phyloP scores from a whole-genome alignment of 208 protist species.

The Leishmania major region DNA sequence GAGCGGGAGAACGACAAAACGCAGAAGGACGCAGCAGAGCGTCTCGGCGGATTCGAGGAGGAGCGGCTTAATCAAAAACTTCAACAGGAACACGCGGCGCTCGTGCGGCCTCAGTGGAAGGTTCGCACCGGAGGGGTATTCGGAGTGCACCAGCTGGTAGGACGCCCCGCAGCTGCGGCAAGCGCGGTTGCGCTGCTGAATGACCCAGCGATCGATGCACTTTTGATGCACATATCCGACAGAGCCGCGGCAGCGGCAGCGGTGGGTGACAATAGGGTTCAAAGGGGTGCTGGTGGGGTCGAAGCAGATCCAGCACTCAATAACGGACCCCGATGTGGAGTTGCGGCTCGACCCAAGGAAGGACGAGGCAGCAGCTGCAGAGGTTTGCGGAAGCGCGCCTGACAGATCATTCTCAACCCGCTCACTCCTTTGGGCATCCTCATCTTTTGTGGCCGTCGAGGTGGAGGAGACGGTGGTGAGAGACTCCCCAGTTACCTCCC shows the following conservation, averaged over 20 bases:
- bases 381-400: background rate
- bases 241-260: slow-evolving; percentile 62
- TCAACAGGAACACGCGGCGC: slow-evolving; percentile 13
- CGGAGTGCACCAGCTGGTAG: slow-evolving; percentile 49
- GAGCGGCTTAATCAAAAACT: slow-evolving; percentile 22
- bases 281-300: slow-evolving; percentile 30
- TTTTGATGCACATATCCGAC: slow-evolving; percentile 64
- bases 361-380: background rate
- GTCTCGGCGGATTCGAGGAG: slow-evolving; percentile 15
- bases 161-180: slow-evolving; percentile 59
- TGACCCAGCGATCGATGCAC: slow-evolving; percentile 80
- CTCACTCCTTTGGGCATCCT: background rate
- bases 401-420: background rate
- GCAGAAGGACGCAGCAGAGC: slow-evolving; percentile 13
- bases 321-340: background rate
- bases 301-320: slow-evolving; percentile 80
- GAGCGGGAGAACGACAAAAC: slow-evolving; percentile 37
- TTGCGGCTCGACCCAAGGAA: background rate
- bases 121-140: slow-evolving; percentile 21
- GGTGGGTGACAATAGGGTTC: slow-evolving; percentile 52
- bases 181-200: slow-evolving; percentile 39
- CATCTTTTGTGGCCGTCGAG: background rate
- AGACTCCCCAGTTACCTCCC: background rate
- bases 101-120: slow-evolving; percentile 18
- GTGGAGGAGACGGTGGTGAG: background rate